Percentiles rank a stretch among this genome's conserved stretches.
Conservation (phyloP, 768 basidiomycete species). For the Clitopilus passeckerianus region DNA sequence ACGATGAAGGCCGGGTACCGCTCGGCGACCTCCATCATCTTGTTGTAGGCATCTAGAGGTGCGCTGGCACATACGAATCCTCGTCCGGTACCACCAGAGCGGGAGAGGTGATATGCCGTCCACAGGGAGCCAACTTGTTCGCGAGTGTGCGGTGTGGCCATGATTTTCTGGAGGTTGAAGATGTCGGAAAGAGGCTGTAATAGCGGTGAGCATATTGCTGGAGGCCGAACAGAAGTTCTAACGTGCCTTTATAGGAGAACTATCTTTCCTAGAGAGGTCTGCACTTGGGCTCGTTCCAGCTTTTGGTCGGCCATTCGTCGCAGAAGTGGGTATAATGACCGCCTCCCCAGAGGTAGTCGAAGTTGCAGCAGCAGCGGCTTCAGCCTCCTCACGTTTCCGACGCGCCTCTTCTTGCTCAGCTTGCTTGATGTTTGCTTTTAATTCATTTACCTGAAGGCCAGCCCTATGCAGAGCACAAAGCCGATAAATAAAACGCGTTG, state of each 20-base stretch:
- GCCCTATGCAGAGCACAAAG: slow-evolving; percentile 25
- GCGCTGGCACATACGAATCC: slow-evolving; percentile 84
- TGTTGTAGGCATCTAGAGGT: slow-evolving; percentile 64
- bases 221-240: neutral
- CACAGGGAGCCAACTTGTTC: slow-evolving; percentile 79
- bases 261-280: slow-evolving; percentile 44
- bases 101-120: slow-evolving; percentile 84
- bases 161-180: slow-evolving; percentile 68
- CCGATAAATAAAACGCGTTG: neutral
- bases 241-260: slow-evolving; percentile 62
- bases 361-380: slow-evolving; percentile 4
- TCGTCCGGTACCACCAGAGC: slow-evolving; percentile 74
- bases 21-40: slow-evolving; percentile 59
- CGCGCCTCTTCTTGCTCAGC: slow-evolving; percentile 24
- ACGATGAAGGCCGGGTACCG: slow-evolving; percentile 78
- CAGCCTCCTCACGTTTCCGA: slow-evolving; percentile 12
- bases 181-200: slow-evolving; percentile 75
- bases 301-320: slow-evolving; percentile 6
- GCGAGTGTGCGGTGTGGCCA: slow-evolving; percentile 63
- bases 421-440: slow-evolving; percentile 28
- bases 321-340: slow-evolving; percentile 4
- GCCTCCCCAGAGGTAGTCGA: neutral
- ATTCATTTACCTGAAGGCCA: slow-evolving; percentile 33
- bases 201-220: neutral
- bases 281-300: slow-evolving; percentile 6